A percentile compares a stretch with the other conserved stretches of the same genome.
Evolutionary conservation across 2,329 filamentous ascomycete genomes (phyloP).

Genomic region (Penicillium freii): DNA sequence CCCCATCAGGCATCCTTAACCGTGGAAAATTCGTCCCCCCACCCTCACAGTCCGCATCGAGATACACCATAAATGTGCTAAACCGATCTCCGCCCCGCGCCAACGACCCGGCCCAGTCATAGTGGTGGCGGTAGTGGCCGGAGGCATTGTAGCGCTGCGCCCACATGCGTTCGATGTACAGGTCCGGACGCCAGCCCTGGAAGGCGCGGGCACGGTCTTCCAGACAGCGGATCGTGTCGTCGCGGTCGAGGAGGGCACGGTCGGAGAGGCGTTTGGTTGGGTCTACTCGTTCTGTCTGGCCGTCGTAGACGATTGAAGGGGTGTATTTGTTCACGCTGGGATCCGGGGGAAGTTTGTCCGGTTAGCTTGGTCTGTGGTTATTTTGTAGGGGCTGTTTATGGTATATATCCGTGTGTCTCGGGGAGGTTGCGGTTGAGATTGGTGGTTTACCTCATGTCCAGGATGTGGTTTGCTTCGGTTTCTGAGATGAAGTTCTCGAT

Average conservation of each 20-base stretch:
- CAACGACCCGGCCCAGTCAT: slow-evolving; percentile 54
- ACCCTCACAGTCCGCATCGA: slow-evolving; percentile 53
- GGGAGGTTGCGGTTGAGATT: background rate
- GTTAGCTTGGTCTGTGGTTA: background rate
- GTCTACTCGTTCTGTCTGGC: slow-evolving; percentile 49
- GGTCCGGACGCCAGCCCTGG: slow-evolving; percentile 59
- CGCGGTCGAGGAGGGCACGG: slow-evolving; percentile 48
- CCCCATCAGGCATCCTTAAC: slow-evolving; percentile 44
- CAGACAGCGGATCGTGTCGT: slow-evolving; percentile 55
- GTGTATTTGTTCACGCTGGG: slow-evolving; percentile 48
- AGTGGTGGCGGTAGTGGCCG: slow-evolving; percentile 60
- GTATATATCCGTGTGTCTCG: background rate
- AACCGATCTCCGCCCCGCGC: slow-evolving; percentile 45
- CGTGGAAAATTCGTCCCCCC: slow-evolving; percentile 62
- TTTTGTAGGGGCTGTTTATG: background rate
- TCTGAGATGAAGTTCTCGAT: slow-evolving; percentile 55
- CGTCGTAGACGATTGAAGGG: slow-evolving; percentile 55
- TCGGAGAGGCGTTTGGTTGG: slow-evolving; percentile 54
- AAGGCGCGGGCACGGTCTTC: slow-evolving; percentile 58
- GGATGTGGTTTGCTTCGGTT: slow-evolving; percentile 51
- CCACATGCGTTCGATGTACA: slow-evolving; percentile 61
- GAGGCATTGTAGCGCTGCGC: slow-evolving; percentile 58
- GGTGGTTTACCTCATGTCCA: slow-evolving; percentile 52
- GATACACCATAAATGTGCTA: slow-evolving; percentile 63
- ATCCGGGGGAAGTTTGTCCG: background rate